A percentile compares a stretch with the other conserved stretches of the same genome.
Evolutionary conservation across 2,329 filamentous ascomycete genomes (phyloP).

Genomic region (Fusarium mundagurra): DNA sequence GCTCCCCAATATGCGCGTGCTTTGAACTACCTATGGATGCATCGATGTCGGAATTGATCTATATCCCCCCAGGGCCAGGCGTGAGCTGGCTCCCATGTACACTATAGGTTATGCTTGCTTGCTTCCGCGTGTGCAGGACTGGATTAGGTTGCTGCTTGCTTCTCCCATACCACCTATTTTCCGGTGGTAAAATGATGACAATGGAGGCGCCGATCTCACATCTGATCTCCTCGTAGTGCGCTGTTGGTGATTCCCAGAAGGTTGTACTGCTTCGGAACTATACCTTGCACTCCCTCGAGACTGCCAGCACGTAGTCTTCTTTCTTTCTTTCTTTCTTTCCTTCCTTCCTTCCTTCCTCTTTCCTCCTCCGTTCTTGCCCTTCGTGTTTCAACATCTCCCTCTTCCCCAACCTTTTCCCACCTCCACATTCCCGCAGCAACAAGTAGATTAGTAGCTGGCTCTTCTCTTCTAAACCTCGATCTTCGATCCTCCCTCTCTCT

Average conservation of each 20-base stretch:
- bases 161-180: constrained; percentile 10
- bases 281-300: constrained; percentile 9
- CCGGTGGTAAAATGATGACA: constrained; percentile 22
- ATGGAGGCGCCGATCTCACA: constrained; percentile 37
- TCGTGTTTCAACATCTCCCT: constrained; percentile 24
- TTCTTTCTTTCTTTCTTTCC: constrained; percentile 18
- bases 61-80: constrained; percentile 3
- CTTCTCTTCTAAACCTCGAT: constrained; percentile 13
- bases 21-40: constrained; percentile 5
- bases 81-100: background rate
- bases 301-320: constrained; percentile 17
- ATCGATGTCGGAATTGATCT: constrained; percentile 17
- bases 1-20: constrained; percentile 10
- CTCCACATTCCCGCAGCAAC: constrained; percentile 25
- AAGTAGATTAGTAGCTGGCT: constrained; percentile 27
- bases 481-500: constrained; percentile 7
- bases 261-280: constrained; percentile 25
- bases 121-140: background rate
- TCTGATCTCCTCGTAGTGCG: constrained; percentile 25
- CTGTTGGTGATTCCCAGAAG: constrained; percentile 25
- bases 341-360: constrained; percentile 25
- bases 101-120: background rate
- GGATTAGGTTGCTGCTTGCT: constrained; percentile 3
- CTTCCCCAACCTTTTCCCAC: constrained; percentile 21
- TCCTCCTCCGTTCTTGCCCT: constrained; percentile 28